Evolutionary conservation across 768 basidiomycete genomes (phyloP).

Genomic region (Royoungia palumana): DNA sequence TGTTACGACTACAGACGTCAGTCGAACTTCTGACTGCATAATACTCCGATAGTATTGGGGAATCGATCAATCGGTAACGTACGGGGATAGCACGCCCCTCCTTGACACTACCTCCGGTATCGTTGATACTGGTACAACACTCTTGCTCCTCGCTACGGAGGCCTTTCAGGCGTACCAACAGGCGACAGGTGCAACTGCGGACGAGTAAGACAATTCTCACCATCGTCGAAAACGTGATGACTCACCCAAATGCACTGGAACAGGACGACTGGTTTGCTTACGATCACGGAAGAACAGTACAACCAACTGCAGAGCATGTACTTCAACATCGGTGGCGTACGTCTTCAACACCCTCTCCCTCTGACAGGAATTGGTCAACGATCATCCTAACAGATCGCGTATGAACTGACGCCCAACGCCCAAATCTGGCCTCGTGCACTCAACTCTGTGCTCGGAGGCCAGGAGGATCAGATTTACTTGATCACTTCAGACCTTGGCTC

Average conservation of each 20-base stretch:
- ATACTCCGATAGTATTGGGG: constrained; percentile 42
- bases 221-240: background rate
- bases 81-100: constrained; percentile 33
- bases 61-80: constrained; percentile 39
- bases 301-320: constrained; percentile 46
- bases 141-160: constrained; percentile 55
- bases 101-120: constrained; percentile 41
- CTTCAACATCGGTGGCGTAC: constrained; percentile 49
- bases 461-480: constrained; percentile 48
- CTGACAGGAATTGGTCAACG: background rate
- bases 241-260: background rate
- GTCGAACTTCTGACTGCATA: background rate
- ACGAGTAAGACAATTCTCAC: constrained; percentile 36
- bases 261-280: constrained; percentile 55
- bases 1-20: background rate
- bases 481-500: constrained; percentile 52
- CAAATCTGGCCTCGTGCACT: constrained; percentile 67
- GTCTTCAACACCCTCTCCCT: background rate
- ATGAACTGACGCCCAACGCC: constrained; percentile 57
- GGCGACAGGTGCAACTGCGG: constrained; percentile 50
- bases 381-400: constrained; percentile 38
- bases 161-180: constrained; percentile 54
- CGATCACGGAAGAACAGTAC: constrained; percentile 48
- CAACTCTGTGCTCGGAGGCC: constrained; percentile 58
- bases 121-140: constrained; percentile 53